A percentile compares a stretch with the other conserved stretches of the same genome.
These are phyloP conservation scores for Arthonia radiata DNA, from an alignment of 495 filamentous ascomycete genomes.

Conservation along the genomic window DNA sequence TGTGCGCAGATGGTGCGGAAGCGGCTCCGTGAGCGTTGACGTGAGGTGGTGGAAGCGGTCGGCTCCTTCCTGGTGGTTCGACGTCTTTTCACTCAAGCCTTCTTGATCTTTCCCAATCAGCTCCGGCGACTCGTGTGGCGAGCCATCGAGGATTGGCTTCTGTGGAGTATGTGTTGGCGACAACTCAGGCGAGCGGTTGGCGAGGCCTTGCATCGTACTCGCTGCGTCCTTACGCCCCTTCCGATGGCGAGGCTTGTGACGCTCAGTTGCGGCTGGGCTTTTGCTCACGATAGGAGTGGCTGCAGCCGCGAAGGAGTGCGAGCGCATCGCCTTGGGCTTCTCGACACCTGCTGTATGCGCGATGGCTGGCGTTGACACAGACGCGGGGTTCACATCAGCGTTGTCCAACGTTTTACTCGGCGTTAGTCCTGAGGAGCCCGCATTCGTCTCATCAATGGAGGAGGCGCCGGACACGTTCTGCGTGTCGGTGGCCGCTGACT, in stretches of 20 bases:
- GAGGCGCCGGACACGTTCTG: constrained; percentile 14
- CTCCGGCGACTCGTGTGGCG: constrained; percentile 24
- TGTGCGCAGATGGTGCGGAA: constrained; percentile 14
- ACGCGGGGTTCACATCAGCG: too few relatives aligned
- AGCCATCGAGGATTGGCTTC: too few relatives aligned
- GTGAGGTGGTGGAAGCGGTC: background rate
- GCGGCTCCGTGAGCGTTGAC: constrained; percentile 1
- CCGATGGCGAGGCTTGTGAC: constrained; percentile 15
- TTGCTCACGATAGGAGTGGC: constrained; percentile 37
- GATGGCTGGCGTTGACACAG: too few relatives aligned
- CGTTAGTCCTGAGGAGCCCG: too few relatives aligned
- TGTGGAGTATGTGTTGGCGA: constrained; percentile 30
- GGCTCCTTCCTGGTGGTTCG: background rate
- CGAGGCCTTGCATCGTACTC: constrained; percentile 39
- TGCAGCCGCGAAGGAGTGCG: constrained; percentile 37
- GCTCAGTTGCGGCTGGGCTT: constrained; percentile 34
- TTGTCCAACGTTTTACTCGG: too few relatives aligned
- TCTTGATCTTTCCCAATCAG: too few relatives aligned
- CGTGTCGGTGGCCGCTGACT: constrained; percentile 9
- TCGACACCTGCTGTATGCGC: too few relatives aligned
- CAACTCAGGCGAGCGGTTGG: constrained; percentile 29
- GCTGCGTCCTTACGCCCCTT: constrained; percentile 29
- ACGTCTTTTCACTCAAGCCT: constrained; percentile 3
- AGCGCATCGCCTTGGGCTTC: constrained; percentile 30
- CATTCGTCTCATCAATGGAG: constrained; percentile 17